Base-by-base conservation (phyloP, 2,329 filamentous ascomycete genomes). In the Metarhizium anisopliae region DNA sequence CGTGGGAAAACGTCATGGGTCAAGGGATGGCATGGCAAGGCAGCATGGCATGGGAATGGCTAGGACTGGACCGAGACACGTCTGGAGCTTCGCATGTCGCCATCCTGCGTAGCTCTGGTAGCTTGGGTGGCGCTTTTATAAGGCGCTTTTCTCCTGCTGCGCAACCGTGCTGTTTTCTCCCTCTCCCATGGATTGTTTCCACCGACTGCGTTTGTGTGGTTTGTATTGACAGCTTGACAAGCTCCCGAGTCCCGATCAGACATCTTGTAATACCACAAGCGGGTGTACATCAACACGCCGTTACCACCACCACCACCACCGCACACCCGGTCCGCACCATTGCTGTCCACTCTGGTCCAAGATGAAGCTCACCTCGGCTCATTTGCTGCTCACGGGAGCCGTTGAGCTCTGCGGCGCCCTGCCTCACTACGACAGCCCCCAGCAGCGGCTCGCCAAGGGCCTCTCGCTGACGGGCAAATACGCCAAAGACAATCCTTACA, bases 371-470 rank as follows among this genome's bases (percentile, higher is more conserved):
- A 55, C 60, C n/a, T 52, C 59, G 29, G 35, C 56, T 29, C 62
- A 61, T 50, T 54, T 67, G 57, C 66, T 69, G 55, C 60, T 68
- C 35, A 61, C 60, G 35, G 64, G 62, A 52, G 63, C 61, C 51
- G 18, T 61, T 13, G 52, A 58, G 55, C 59, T 65, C 29, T 59
- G 58, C 51, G 42, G 56, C 20, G 66, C 63, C 16, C 62, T 68
- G 36, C 66, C 66, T 42, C 66, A 68, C 59, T 55, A 75, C 53
- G 79, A 82, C 67, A 81, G 78, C 61, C 79, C 79, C 47, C 77
- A 77, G 57, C 77, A 81, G 66, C 77, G 79, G 13, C 75, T 82
- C 16, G 68, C 78, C 56, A 74, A 77, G 55, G 78, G 78, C 54
- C 70, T 78, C 52, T 68, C 71, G 4, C 67, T 82, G 13, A 76